Conservation (phyloP, 1,139 yeast genomes). For the Pichia sp. region DNA sequence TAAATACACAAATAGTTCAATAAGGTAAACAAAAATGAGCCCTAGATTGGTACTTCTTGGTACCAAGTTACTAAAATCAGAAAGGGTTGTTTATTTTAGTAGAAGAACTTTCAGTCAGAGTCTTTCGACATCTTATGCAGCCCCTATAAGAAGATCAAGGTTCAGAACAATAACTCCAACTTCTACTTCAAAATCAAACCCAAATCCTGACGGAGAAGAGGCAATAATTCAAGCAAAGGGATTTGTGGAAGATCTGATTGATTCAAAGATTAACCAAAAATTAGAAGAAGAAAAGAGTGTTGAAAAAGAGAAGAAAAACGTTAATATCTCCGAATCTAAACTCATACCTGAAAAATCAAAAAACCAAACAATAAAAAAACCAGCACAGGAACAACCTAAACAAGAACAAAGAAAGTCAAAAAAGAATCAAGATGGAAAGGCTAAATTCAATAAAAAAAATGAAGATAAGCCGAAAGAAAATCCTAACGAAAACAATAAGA, state of each 20-base stretch:
- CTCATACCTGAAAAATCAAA: background rate
- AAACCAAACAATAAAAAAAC: background rate
- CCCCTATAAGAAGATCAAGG: conserved; percentile 24
- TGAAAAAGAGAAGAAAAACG: too few species aligned
- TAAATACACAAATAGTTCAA: too few species aligned
- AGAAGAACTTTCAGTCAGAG: too few species aligned
- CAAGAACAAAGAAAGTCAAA: background rate
- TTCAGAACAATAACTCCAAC: conserved; percentile 13
- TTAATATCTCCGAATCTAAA: too few species aligned
- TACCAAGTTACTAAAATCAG: too few species aligned
- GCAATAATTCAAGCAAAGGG: background rate
- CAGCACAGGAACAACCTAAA: background rate
- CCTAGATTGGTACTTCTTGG: too few species aligned
- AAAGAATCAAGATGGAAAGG: too few species aligned
- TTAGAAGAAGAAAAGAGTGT: background rate
- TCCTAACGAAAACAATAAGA: background rate
- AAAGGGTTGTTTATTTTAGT: too few species aligned
- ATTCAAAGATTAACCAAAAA: conserved; percentile 3
- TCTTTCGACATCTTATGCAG: too few species aligned
- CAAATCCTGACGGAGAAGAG: background rate
- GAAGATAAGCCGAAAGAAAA: background rate
- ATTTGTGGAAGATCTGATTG: conserved; percentile 1
- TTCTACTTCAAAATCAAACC: too few species aligned
- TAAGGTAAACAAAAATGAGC: too few species aligned
- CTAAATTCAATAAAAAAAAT: too few species aligned